phyloP scores from a whole-genome alignment of 2,329 filamentous ascomycete species.

The Ceratocystis lukuohia region DNA sequence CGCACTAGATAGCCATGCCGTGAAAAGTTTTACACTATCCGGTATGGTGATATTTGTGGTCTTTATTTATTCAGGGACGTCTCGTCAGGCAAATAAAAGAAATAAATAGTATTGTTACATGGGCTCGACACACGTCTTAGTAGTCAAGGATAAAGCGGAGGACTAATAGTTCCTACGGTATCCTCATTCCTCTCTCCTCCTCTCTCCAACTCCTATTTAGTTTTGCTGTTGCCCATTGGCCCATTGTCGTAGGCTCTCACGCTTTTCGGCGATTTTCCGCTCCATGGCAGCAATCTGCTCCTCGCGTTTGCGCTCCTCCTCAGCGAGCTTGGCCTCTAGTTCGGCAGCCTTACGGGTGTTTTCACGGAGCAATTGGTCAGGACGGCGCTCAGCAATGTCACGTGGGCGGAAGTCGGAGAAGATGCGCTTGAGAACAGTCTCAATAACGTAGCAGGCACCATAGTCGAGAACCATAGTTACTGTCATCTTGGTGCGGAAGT shows the following conservation, averaged over 20 bases:
- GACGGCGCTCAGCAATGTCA: slow-evolving; percentile 76
- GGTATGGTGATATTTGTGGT: too few relatives aligned
- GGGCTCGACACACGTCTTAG: too few relatives aligned
- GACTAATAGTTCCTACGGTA: background rate
- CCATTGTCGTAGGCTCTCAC: background rate
- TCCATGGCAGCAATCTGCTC: slow-evolving; percentile 48
- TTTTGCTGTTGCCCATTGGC: background rate
- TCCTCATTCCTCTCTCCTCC: too few relatives aligned
- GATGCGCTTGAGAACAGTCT: slow-evolving; percentile 66
- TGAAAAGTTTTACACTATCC: background rate
- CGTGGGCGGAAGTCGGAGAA: slow-evolving; percentile 90
- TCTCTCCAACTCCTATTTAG: too few relatives aligned
- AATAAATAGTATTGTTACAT: background rate
- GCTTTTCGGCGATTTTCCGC: slow-evolving; percentile 32
- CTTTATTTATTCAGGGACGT: too few relatives aligned
- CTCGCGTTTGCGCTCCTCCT: slow-evolving; percentile 34
- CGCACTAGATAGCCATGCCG: background rate
- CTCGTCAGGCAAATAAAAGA: background rate
- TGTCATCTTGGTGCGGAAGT: slow-evolving; percentile 84
- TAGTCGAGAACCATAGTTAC: slow-evolving; percentile 79
- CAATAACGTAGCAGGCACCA: slow-evolving; percentile 71
- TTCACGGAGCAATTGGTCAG: slow-evolving; percentile 65
- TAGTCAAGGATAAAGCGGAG: background rate
- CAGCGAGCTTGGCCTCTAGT: slow-evolving; percentile 29
- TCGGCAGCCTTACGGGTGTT: slow-evolving; percentile 37